phyloP scores from a whole-genome alignment of 2,329 filamentous ascomycete genomes.

The Fusarium sterilihyphosum region DNA sequence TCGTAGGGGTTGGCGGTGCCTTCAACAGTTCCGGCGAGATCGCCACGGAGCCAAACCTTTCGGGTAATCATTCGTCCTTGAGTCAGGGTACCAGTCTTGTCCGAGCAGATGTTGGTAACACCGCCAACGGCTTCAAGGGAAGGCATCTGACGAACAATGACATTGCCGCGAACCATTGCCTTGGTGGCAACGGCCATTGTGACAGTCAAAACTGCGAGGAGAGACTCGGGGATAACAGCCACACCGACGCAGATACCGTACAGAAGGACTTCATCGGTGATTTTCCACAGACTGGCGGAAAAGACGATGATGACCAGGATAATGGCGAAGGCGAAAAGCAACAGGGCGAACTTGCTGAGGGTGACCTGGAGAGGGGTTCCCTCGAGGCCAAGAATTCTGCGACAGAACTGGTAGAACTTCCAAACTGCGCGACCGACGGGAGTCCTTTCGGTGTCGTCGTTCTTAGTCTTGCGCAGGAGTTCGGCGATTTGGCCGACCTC shows the following conservation, averaged over 20 bases:
- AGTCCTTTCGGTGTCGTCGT: slow-evolving; percentile 51
- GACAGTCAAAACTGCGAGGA: slow-evolving; percentile 76
- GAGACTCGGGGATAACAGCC: slow-evolving; percentile 71
- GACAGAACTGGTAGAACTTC: slow-evolving; percentile 54
- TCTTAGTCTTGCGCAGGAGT: slow-evolving; percentile 68
- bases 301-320: slow-evolving; percentile 71
- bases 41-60: slow-evolving; percentile 68
- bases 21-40: slow-evolving; percentile 63
- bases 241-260: slow-evolving; percentile 71
- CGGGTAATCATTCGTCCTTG: slow-evolving; percentile 74
- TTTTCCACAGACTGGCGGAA: slow-evolving; percentile 63
- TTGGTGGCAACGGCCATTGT: slow-evolving; percentile 75
- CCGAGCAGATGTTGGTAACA: slow-evolving; percentile 76
- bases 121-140: slow-evolving; percentile 74
- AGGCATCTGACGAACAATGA: slow-evolving; percentile 72
- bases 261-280: slow-evolving; percentile 67
- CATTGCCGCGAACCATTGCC: slow-evolving; percentile 71
- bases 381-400: slow-evolving; percentile 70
- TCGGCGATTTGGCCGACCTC: slow-evolving; percentile 81
- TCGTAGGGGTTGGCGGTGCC: slow-evolving; percentile 69
- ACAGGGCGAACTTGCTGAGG: slow-evolving; percentile 83
- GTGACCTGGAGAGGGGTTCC: slow-evolving; percentile 88
- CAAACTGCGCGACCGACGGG: slow-evolving; percentile 58
- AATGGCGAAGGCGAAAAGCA: slow-evolving; percentile 78
- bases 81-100: slow-evolving; percentile 75